Percentiles rank a stretch among this genome's conserved stretches.
phyloP scores from a whole-genome alignment of 2,329 filamentous ascomycete species.

The Trichoderma sp. region DNA sequence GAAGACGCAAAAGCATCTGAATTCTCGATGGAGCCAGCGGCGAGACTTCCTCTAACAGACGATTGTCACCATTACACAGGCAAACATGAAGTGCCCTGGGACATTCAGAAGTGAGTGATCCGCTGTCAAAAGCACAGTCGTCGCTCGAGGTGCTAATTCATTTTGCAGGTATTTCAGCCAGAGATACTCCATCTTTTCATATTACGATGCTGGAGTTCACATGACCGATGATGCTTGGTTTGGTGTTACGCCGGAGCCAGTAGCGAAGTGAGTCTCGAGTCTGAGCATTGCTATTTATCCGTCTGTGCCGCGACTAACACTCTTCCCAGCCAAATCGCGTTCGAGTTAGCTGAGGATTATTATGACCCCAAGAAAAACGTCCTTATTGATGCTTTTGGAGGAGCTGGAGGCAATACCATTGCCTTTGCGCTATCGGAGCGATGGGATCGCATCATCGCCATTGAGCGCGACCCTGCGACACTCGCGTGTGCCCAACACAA shows the following conservation, averaged over 20 bases:
- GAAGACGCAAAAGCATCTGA: conserved; percentile 11
- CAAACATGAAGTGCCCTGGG: conserved; percentile 72
- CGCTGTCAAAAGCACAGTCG: background rate
- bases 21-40: conserved; percentile 47
- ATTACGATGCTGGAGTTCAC: conserved; percentile 84
- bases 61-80: conserved; percentile 75
- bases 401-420: conserved; percentile 90
- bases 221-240: conserved; percentile 97
- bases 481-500: conserved; percentile 93
- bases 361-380: conserved; percentile 60
- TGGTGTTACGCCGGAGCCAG: conserved; percentile 89
- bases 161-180: conserved; percentile 80
- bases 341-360: conserved; percentile 71
- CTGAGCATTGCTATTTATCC: background rate
- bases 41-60: conserved; percentile 57
- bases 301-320: background rate
- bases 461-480: conserved; percentile 80
- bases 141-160: background rate
- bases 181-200: conserved; percentile 81
- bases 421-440: conserved; percentile 82
- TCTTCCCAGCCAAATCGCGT: conserved; percentile 67
- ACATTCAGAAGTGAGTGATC: conserved; percentile 74
- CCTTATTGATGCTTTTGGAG: conserved; percentile 86
- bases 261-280: conserved; percentile 67
- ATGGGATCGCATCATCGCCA: conserved; percentile 83